phyloP scores from a whole-genome alignment of 163 green algal species.

The Volvox carteri region DNA sequence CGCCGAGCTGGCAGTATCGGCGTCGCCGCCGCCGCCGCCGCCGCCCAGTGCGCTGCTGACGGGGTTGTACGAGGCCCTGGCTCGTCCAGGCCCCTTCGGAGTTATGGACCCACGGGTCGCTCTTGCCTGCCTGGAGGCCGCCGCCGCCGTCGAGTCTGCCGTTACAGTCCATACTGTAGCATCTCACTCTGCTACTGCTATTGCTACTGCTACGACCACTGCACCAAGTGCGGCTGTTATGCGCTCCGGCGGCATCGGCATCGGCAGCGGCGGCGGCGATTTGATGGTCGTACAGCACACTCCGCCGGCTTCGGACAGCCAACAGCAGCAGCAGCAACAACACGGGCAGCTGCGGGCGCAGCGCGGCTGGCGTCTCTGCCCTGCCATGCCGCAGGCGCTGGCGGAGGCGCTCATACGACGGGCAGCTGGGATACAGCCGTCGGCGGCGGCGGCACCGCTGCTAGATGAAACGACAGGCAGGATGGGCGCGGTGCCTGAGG shows the following conservation, averaged over 20 bases:
- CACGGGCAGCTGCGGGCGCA: slow-evolving; percentile 7
- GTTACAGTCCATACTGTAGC: no score
- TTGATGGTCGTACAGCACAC: no score
- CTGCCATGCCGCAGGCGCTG: neutral
- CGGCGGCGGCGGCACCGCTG: no score
- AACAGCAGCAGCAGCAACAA: no score
- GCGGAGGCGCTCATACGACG: slow-evolving; percentile 5
- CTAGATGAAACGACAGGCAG: no score
- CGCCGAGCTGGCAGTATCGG: no score
- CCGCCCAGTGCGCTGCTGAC: neutral
- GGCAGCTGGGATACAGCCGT: neutral
- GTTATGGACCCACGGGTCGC: slow-evolving; percentile 13
- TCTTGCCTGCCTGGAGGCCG: slow-evolving; percentile 35
- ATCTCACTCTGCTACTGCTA: no score
- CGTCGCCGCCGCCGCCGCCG: neutral
- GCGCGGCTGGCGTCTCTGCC: neutral
- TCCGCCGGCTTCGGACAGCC: no score
- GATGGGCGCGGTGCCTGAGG: no score
- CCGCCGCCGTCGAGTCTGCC: neutral
- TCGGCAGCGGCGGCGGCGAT: neutral
- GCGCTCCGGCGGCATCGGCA: no score
- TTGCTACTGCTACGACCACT: no score
- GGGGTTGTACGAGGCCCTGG: slow-evolving; percentile 4
- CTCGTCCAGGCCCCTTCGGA: neutral
- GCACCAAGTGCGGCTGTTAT: no score